A percentile compares a stretch with the other conserved stretches of the same genome.
Evolutionary conservation across 1,139 yeast genomes (phyloP).

Genomic region (Scheffersomyces insectosa): DNA sequence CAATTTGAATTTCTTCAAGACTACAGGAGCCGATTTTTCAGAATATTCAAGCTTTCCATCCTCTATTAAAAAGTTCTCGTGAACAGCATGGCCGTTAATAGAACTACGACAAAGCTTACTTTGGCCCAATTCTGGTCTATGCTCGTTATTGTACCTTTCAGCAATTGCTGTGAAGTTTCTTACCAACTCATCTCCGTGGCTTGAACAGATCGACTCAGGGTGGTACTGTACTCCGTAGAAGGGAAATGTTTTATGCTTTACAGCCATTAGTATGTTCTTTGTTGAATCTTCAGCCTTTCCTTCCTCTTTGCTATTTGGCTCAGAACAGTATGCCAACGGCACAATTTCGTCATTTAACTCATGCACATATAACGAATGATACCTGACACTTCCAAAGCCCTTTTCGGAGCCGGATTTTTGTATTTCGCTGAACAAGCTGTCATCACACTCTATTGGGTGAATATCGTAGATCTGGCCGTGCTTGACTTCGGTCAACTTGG

Average conservation of each 20-base stretch:
- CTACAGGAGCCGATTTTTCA: slow-evolving; percentile 6
- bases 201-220: slow-evolving; percentile 91
- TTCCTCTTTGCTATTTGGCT: slow-evolving; percentile 15
- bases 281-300: slow-evolving; percentile 21
- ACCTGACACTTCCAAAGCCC: slow-evolving; percentile 70
- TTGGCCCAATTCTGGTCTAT: slow-evolving; percentile 10
- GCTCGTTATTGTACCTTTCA: slow-evolving; percentile 27
- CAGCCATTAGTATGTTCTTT: slow-evolving; percentile 72
- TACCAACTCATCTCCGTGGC: slow-evolving; percentile 59
- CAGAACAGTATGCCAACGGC: slow-evolving; percentile 59
- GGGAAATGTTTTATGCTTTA: slow-evolving; percentile 58
- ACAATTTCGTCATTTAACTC: slow-evolving; percentile 32
- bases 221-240: slow-evolving; percentile 96
- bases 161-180: slow-evolving; percentile 65
- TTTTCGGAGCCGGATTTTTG: slow-evolving; percentile 17
- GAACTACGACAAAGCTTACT: slow-evolving; percentile 4
- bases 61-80: slow-evolving; percentile 15
- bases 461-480: slow-evolving; percentile 84
- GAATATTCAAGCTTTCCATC: slow-evolving; percentile 7
- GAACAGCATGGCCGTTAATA: slow-evolving; percentile 15
- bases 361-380: slow-evolving; percentile 78
- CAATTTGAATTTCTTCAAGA: slow-evolving; percentile 18
- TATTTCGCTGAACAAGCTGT: slow-evolving; percentile 38
- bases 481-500: slow-evolving; percentile 55
- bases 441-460: slow-evolving; percentile 25